These are phyloP conservation scores for Colletotrichum siamense DNA, from an alignment of 2,329 filamentous ascomycete genomes.

Conservation along the genomic window DNA sequence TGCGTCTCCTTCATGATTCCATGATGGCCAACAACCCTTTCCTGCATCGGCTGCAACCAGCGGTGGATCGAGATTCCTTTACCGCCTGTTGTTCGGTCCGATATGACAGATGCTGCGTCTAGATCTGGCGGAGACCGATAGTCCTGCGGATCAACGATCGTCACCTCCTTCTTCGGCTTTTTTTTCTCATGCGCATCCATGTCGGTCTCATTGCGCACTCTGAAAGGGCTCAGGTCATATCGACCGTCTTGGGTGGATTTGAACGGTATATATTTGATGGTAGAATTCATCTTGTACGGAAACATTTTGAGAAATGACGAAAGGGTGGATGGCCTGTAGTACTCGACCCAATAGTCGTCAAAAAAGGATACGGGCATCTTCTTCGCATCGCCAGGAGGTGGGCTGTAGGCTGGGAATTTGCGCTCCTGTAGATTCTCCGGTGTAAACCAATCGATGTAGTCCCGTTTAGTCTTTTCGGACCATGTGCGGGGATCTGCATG, in stretches of 20 bases:
- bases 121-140: conserved; percentile 36
- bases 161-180: conserved; percentile 70
- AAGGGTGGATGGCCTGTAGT: conserved; percentile 86
- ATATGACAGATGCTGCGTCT: conserved; percentile 1
- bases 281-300: conserved; percentile 89
- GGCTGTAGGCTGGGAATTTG: conserved; percentile 58
- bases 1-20: conserved; percentile 64
- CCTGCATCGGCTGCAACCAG: conserved; percentile 59
- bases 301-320: conserved; percentile 94
- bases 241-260: conserved; percentile 74
- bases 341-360: conserved; percentile 98
- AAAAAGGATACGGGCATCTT: conserved; percentile 64
- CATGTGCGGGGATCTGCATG: conserved; percentile 82
- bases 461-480: conserved; percentile 64
- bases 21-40: conserved; percentile 33
- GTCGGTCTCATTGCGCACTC: conserved; percentile 71
- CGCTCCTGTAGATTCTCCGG: conserved; percentile 72
- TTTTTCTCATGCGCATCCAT: conserved; percentile 66
- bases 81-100: conserved; percentile 10
- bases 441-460: conserved; percentile 92
- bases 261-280: conserved; percentile 81
- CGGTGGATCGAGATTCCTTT: conserved; percentile 61
- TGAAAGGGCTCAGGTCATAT: conserved; percentile 89
- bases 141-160: conserved; percentile 67
- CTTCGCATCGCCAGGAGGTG: conserved; percentile 47